Evolutionary conservation across 2,329 filamentous ascomycete species (phyloP), one percentile per base, ranked within the genome.

Genomic region (Colletotrichum somersetense): DNA sequence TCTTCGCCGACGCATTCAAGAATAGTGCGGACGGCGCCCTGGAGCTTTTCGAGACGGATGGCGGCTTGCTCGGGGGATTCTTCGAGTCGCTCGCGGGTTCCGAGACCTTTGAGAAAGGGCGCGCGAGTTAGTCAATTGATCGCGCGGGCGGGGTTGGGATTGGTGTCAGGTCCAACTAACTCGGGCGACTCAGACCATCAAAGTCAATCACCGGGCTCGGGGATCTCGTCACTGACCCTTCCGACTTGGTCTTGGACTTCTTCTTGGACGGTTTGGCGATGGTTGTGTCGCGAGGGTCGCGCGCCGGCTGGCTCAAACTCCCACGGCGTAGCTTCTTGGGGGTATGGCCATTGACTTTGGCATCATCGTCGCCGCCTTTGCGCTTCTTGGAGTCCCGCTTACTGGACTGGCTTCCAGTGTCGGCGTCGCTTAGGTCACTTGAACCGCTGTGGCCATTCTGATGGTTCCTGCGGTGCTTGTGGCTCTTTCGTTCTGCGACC

Each of bases 1-100:
- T 93, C 90, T 81, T 92, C 91, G 75, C 91, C 91, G 7, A 92
- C 83, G 75, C 91, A 92, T 79, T 92, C 91, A 40, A 92, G 87
- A 18, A 93, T 85, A 1, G 91, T 92, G 61, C 89, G 84, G 35
- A 92, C 89, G 48, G 91, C 91, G 57, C 84, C 89, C 72, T 86
- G 85, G 81, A 92, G 87, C 77, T 87, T 89, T 20, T 87, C 83
- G 48, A 92, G 79, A 57, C 91, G 86, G 73, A 80, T 80, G 16
- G 82, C 85, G 40, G 85, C 85, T 74, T 88, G 83, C 72, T 85
- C 87, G 1, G 83, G 80, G 18, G 81, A 86, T 76, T 91, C 89
- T 61, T 91, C 88, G 7, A 88, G 83, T 44, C 90, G 85, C 74
- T 88, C 87, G 57, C 91, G 87, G 1, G 92, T 94, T 67, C 92